These are phyloP conservation scores for Aspergillus ochraceoroseus DNA, from an alignment of 2,329 filamentous ascomycete species.

Conservation along the genomic window DNA sequence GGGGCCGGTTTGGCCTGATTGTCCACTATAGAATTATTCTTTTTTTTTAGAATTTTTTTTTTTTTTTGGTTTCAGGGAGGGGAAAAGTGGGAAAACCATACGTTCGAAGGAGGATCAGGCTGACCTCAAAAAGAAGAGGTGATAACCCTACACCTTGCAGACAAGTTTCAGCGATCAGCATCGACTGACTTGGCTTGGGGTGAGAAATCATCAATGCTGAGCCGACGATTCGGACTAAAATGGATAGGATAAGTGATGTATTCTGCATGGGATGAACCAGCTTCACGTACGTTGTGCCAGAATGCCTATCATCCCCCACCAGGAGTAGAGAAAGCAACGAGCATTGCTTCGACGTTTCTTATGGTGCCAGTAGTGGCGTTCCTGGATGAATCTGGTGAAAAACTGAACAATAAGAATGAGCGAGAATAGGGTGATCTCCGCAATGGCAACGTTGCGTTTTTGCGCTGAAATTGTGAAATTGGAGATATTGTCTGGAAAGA, in stretches of 20 bases:
- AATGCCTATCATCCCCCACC: slow-evolving; percentile 27
- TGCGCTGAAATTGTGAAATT: slow-evolving; percentile 3
- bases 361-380: slow-evolving; percentile 30
- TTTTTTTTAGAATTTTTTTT: no score
- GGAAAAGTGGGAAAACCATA: slow-evolving; percentile 7
- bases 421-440: slow-evolving; percentile 25
- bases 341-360: slow-evolving; percentile 13
- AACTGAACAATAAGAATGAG: slow-evolving; percentile 22
- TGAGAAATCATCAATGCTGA: slow-evolving; percentile 24
- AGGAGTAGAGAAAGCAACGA: slow-evolving; percentile 26
- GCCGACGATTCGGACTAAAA: slow-evolving; percentile 26
- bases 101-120: slow-evolving; percentile 27
- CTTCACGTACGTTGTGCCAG: slow-evolving; percentile 23
- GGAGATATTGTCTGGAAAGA: background rate
- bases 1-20: slow-evolving; percentile 25
- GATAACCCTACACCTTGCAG: slow-evolving; percentile 29
- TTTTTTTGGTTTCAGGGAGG: no score
- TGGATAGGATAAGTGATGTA: background rate
- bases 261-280: no score
- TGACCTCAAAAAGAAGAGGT: slow-evolving; percentile 30
- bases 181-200: slow-evolving; percentile 15
- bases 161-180: slow-evolving; percentile 22
- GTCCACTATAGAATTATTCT: no score
- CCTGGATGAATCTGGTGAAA: slow-evolving; percentile 23
- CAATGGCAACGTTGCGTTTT: slow-evolving; percentile 23